These are phyloP conservation scores for Carallia brachiata DNA, from an alignment of 345 rosid genomes.

Conservation along the genomic window DNA sequence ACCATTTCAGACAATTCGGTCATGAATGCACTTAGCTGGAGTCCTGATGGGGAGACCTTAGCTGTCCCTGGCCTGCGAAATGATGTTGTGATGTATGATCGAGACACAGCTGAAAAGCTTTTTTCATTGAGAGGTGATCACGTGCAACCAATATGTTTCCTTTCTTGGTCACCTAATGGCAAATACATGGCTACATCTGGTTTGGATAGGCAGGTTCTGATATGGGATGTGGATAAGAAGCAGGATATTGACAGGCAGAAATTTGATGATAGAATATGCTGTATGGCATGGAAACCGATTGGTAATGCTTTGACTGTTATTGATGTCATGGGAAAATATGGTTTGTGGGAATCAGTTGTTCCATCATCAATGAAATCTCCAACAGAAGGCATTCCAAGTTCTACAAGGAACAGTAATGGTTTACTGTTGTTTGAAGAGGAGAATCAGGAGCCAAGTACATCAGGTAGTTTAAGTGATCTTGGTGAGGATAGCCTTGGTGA, in stretches of 20 bases:
- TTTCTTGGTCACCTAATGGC: slow-evolving; percentile 94
- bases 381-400: slow-evolving; percentile 64
- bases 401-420: slow-evolving; percentile 65
- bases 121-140: slow-evolving; percentile 85
- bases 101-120: slow-evolving; percentile 86
- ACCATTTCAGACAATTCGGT: slow-evolving; percentile 57
- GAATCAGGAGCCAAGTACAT: slow-evolving; percentile 45
- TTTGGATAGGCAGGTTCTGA: slow-evolving; percentile 77
- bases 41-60: slow-evolving; percentile 86
- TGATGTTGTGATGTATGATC: slow-evolving; percentile 88
- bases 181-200: slow-evolving; percentile 90
- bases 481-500: slow-evolving; percentile 59
- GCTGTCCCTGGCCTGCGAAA: slow-evolving; percentile 87
- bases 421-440: slow-evolving; percentile 73
- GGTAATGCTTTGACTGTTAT: slow-evolving; percentile 85
- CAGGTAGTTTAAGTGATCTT: slow-evolving; percentile 68
- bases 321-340: slow-evolving; percentile 75
- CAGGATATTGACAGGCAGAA: slow-evolving; percentile 88
- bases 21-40: slow-evolving; percentile 74
- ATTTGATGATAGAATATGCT: slow-evolving; percentile 69
- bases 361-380: slow-evolving; percentile 93
- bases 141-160: slow-evolving; percentile 57
- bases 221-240: slow-evolving; percentile 83
- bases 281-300: slow-evolving; percentile 90
- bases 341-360: slow-evolving; percentile 85